Percentiles rank a stretch among this genome's conserved stretches.
phyloP scores from a whole-genome alignment of 345 rosid genomes.

The Corchorus capsularis region DNA sequence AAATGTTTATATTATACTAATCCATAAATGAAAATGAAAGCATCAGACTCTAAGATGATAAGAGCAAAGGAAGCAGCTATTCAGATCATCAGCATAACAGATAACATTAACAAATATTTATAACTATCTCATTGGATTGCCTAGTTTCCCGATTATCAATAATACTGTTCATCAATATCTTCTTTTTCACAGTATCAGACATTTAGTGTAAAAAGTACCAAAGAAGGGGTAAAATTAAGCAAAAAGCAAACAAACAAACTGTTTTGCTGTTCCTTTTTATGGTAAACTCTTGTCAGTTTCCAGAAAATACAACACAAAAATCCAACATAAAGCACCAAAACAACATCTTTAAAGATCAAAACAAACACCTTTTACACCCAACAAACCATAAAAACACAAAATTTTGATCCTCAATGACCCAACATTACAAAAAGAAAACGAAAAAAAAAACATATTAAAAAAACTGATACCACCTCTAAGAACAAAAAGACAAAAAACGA shows the following conservation, averaged over 20 bases:
- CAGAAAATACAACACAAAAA: background rate
- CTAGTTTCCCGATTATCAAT: background rate
- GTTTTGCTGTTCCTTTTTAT: background rate
- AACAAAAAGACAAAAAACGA: background rate
- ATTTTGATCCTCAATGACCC: constrained; percentile 19
- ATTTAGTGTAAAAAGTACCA: constrained; percentile 1
- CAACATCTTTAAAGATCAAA: background rate
- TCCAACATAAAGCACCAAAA: background rate
- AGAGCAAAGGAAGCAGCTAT: background rate
- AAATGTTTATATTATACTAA: background rate
- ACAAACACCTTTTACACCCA: constrained; percentile 13
- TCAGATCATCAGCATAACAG: background rate
- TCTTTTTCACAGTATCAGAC: background rate
- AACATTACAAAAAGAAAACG: background rate
- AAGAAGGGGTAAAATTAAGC: constrained; percentile 8
- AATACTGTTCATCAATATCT: background rate
- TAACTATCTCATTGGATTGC: background rate
- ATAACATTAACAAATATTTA: background rate
- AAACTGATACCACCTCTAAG: background rate
- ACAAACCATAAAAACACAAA: constrained; percentile 13
- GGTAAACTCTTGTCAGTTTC: background rate
- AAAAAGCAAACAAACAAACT: background rate
- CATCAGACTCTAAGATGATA: background rate
- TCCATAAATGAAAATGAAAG: background rate
- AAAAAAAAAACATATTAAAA: background rate